Percentiles rank a stretch among this genome's conserved stretches.
Evolutionary conservation across 768 basidiomycete genomes (phyloP).

Genomic region (Trametes cingulata): DNA sequence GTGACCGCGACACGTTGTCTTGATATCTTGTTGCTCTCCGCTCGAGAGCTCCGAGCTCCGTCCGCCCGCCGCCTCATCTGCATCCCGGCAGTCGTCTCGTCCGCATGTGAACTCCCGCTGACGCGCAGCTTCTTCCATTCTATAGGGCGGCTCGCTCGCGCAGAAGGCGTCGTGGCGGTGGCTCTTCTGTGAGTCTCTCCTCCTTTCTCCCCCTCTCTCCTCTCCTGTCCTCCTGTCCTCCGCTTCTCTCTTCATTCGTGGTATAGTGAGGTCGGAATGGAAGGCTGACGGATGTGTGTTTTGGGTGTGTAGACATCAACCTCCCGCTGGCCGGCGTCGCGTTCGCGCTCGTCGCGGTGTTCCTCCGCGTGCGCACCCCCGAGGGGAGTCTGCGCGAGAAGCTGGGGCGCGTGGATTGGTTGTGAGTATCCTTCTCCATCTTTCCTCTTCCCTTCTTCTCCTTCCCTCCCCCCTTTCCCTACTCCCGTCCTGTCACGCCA

Average conservation of each 20-base stretch:
- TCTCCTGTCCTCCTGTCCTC: no score
- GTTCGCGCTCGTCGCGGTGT: slow-evolving; percentile 15
- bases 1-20: no score
- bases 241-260: no score
- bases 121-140: neutral
- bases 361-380: slow-evolving; percentile 29
- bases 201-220: neutral
- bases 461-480: neutral
- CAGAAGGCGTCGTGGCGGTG: slow-evolving; percentile 19
- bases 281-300: neutral
- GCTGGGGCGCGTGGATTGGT: slow-evolving; percentile 34
- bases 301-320: slow-evolving; percentile 34
- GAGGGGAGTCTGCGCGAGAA: slow-evolving; percentile 31
- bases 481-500: neutral
- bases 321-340: slow-evolving; percentile 29
- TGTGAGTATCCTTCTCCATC: slow-evolving; percentile 18
- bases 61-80: neutral
- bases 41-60: no score
- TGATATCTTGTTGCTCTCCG: no score
- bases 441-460: no score
- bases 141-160: slow-evolving; percentile 29
- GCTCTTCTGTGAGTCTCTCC: slow-evolving; percentile 17
- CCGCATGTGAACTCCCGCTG: neutral
- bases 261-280: no score
- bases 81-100: neutral